Conservation (phyloP, 2,329 filamentous ascomycete genomes). For the Paraphaeosphaeria sporulosa region DNA sequence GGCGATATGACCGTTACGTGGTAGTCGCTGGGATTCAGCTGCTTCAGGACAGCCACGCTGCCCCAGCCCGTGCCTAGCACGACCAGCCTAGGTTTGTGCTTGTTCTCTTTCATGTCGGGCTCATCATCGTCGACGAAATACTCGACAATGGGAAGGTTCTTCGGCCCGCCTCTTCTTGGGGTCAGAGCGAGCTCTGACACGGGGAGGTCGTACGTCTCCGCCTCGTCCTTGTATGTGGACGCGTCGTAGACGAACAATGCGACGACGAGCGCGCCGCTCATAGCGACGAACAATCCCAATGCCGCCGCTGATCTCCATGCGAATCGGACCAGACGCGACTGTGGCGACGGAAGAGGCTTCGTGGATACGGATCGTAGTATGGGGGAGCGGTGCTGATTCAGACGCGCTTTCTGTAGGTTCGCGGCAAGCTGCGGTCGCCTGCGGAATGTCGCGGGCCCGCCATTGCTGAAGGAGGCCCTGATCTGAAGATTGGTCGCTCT, state of each 20-base stretch:
- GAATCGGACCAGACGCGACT: conserved; percentile 57
- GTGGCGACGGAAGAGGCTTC: conserved; percentile 40
- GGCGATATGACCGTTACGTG: conserved; percentile 95
- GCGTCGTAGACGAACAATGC: conserved; percentile 95
- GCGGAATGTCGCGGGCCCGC: conserved; percentile 27
- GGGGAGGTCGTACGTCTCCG: conserved; percentile 73
- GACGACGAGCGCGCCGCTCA: conserved; percentile 73
- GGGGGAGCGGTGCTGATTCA: conserved; percentile 26
- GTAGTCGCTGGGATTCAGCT: conserved; percentile 88
- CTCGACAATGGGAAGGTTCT: conserved; percentile 92
- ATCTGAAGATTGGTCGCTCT: conserved; percentile 21
- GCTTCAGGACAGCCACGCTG: conserved; percentile 88
- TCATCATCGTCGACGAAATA: conserved; percentile 90
- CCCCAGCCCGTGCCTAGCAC: conserved; percentile 96
- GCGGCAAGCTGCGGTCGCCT: conserved; percentile 34
- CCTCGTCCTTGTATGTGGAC: conserved; percentile 81
- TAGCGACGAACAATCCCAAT: conserved; percentile 76
- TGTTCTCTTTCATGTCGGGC: conserved; percentile 72
- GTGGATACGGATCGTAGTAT: conserved; percentile 38
- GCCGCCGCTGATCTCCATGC: conserved; percentile 74
- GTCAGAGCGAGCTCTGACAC: conserved; percentile 85
- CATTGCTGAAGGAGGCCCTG: conserved; percentile 38
- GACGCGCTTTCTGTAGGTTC: conserved; percentile 26
- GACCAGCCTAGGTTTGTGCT: conserved; percentile 90
- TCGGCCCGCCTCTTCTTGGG: conserved; percentile 84